These are phyloP conservation scores for Diplocarpon rosae DNA, from an alignment of 2,329 filamentous ascomycete species.

Conservation along the genomic window DNA sequence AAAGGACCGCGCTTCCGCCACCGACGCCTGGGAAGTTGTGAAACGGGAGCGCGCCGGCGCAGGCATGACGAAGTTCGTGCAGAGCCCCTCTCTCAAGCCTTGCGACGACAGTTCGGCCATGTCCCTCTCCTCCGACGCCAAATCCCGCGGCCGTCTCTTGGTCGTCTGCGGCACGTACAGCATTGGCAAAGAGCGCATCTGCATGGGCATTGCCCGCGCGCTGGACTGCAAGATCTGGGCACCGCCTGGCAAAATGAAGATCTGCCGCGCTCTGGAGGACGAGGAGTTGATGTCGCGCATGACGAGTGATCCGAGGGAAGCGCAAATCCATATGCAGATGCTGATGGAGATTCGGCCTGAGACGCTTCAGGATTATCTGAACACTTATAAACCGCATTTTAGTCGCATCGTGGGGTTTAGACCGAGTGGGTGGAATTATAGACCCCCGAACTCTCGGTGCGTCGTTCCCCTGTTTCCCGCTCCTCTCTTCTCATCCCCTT, in stretches of 20 bases:
- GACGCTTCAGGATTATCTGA: constrained; percentile 81
- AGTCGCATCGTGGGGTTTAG: constrained; percentile 80
- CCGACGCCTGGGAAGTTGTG: constrained; percentile 44
- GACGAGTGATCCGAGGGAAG: constrained; percentile 69
- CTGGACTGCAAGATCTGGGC: constrained; percentile 85
- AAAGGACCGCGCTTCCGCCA: constrained; percentile 48
- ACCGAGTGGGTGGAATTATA: constrained; percentile 90
- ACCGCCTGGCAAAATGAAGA: constrained; percentile 67
- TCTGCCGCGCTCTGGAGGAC: constrained; percentile 78
- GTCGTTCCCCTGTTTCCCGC: constrained; percentile 11
- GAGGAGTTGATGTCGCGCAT: constrained; percentile 66
- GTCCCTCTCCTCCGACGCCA: constrained; percentile 19
- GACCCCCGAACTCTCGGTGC: constrained; percentile 52
- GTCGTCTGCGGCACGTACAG: constrained; percentile 95
- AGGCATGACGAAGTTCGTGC: constrained; percentile 52
- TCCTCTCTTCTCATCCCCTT: background rate
- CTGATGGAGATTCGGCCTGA: constrained; percentile 89
- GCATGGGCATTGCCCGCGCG: constrained; percentile 79
- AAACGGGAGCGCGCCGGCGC: constrained; percentile 43
- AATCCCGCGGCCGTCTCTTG: constrained; percentile 56
- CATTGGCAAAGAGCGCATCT: constrained; percentile 95
- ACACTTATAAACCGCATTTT: constrained; percentile 70
- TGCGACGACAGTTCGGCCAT: constrained; percentile 21
- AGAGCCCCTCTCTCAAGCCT: constrained; percentile 27
- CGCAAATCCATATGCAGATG: constrained; percentile 96